A percentile compares a stretch with the other conserved stretches of the same genome.
Evolutionary conservation across 495 filamentous ascomycete species (phyloP).

Genomic region (Podospora pseudoanserina): DNA sequence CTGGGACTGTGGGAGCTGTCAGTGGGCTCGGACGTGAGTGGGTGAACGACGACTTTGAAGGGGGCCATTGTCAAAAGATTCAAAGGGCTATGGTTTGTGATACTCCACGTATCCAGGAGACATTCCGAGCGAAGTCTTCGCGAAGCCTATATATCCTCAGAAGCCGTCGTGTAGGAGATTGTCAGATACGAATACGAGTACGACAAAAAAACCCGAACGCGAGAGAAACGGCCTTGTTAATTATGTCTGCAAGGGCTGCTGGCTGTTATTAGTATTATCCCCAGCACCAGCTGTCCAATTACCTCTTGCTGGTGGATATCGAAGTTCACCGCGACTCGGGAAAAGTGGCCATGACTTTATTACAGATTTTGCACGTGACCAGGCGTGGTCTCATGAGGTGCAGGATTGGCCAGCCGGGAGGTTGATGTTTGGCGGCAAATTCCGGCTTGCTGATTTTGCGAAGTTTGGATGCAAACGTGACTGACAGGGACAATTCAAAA

Average conservation of each 20-base stretch:
- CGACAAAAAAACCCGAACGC: not conserved
- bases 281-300: not conserved
- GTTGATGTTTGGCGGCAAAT: not conserved
- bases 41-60: slow-evolving; percentile 34
- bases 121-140: too few relatives aligned
- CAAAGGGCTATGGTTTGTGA: not conserved
- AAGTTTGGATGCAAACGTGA: too few relatives aligned
- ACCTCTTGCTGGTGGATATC: too few relatives aligned
- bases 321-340: too few relatives aligned
- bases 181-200: not conserved
- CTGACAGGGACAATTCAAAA: too few relatives aligned
- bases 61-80: not conserved
- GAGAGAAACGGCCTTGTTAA: not conserved
- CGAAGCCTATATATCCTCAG: too few relatives aligned
- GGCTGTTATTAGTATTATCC: not conserved
- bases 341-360: too few relatives aligned
- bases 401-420: not conserved
- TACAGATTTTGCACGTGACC: too few relatives aligned
- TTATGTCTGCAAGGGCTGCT: not conserved
- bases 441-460: not conserved
- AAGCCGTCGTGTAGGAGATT: not conserved
- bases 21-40: slow-evolving; percentile 15
- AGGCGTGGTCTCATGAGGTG: too few relatives aligned
- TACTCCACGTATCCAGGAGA: too few relatives aligned
- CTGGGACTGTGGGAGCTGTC: slow-evolving; percentile 2